phyloP scores from a whole-genome alignment of 345 rosid genomes.

The Salix dunnii region DNA sequence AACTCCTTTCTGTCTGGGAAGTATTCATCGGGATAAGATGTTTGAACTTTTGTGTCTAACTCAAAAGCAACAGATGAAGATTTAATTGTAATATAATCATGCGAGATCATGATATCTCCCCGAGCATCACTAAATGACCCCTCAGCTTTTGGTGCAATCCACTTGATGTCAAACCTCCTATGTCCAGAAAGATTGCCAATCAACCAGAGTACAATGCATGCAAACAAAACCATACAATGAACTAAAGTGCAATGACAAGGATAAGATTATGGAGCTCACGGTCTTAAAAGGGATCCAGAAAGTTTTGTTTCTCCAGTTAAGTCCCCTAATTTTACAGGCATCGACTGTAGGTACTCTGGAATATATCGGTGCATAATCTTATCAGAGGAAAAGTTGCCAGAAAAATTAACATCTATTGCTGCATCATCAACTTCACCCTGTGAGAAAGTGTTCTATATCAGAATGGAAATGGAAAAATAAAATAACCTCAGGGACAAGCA shows the following conservation, averaged over 20 bases:
- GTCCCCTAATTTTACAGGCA: constrained; percentile 77
- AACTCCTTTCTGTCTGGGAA: constrained; percentile 43
- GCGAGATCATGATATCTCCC: constrained; percentile 89
- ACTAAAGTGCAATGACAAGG: constrained; percentile 8
- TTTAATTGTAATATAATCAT: constrained; percentile 70
- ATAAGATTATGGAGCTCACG: constrained; percentile 51
- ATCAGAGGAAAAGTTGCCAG: constrained; percentile 75
- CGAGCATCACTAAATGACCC: constrained; percentile 95
- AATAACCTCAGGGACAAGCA: not conserved
- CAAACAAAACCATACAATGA: constrained; percentile 3
- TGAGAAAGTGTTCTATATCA: constrained; percentile 22
- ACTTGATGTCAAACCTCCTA: constrained; percentile 96
- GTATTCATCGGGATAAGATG: constrained; percentile 64
- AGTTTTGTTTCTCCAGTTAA: constrained; percentile 90
- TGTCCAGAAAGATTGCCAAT: constrained; percentile 21
- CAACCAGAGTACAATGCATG: constrained; percentile 8
- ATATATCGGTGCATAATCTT: constrained; percentile 71
- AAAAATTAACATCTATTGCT: constrained; percentile 88
- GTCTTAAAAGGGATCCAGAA: constrained; percentile 89
- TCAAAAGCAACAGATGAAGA: constrained; percentile 92
- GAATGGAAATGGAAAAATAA: constrained; percentile 13
- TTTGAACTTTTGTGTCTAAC: constrained; percentile 65
- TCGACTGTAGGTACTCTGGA: constrained; percentile 59
- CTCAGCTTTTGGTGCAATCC: constrained; percentile 98
- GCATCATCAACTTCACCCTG: constrained; percentile 96